A percentile compares a stretch with the other conserved stretches of the same genome.
Conservation (phyloP, 192 early-diverging fungal species). For the Thoreauomyces humboldtii region DNA sequence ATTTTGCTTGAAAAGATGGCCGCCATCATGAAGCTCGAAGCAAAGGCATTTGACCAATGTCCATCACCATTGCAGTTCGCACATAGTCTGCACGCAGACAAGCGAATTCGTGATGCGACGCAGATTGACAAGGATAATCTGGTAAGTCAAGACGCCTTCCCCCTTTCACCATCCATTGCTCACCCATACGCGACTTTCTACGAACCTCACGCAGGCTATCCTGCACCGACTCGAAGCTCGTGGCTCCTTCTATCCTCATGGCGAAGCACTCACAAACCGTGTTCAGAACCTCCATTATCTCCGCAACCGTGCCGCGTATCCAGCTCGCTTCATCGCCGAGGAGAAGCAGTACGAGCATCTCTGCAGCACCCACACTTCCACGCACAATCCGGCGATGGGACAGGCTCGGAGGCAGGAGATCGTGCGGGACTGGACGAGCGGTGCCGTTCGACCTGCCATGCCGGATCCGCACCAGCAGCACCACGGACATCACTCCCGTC, state of each 20-base stretch:
- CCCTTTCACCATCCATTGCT: neutral
- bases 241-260: slow-evolving; percentile 41
- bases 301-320: slow-evolving; percentile 43
- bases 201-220: slow-evolving; percentile 24
- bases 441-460: neutral
- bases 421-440: slow-evolving; percentile 4
- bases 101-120: slow-evolving; percentile 10
- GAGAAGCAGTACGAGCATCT: slow-evolving; percentile 4
- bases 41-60: slow-evolving; percentile 12
- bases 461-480: neutral
- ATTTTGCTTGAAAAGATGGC: slow-evolving; percentile 46
- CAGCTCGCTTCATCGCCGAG: slow-evolving; percentile 33
- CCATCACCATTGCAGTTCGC: slow-evolving; percentile 5
- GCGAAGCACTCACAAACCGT: slow-evolving; percentile 20
- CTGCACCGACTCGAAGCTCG: slow-evolving; percentile 39
- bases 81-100: slow-evolving; percentile 12
- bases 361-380: neutral
- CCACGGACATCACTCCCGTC: too few species aligned
- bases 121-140: slow-evolving; percentile 37
- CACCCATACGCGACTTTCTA: neutral
- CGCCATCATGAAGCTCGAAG: slow-evolving; percentile 31
- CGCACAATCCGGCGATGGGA: slow-evolving; percentile 4
- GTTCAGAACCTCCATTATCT: slow-evolving; percentile 41
- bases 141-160: neutral
- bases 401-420: neutral